These are phyloP conservation scores for Dictyostelium brefeldianum DNA, from an alignment of 78 protist species.

Conservation along the genomic window DNA sequence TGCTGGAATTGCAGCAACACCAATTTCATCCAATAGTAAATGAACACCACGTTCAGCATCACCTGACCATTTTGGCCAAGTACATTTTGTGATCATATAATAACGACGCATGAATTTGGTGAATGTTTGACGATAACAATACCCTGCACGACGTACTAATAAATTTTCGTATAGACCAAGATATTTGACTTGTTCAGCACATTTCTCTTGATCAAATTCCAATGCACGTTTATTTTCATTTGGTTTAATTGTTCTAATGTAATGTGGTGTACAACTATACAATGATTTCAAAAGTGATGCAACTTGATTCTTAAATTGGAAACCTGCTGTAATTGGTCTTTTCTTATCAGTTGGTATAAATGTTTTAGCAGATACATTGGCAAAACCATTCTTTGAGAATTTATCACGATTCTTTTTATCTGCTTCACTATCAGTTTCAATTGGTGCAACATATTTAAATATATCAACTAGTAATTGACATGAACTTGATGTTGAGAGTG, in stretches of 20 bases:
- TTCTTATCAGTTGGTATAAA: conserved; percentile 69
- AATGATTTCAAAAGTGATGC: conserved; percentile 70
- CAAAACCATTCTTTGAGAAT: conserved; percentile 37
- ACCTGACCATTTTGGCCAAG: conserved; percentile 88
- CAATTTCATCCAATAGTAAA: conserved; percentile 10
- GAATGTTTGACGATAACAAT: conserved; percentile 89
- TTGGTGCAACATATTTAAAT: conserved; percentile 37
- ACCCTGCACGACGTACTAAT: conserved; percentile 94
- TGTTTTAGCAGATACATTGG: conserved; percentile 29
- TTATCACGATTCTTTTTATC: conserved; percentile 42
- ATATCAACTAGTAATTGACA: conserved; percentile 6
- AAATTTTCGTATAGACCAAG: conserved; percentile 94
- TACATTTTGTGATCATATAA: conserved; percentile 80
- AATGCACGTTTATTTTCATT: conserved; percentile 65
- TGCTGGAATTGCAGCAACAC: neutral
- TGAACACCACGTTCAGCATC: conserved; percentile 44
- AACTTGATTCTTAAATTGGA: conserved; percentile 84
- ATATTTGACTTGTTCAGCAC: conserved; percentile 81
- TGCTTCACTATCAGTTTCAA: conserved; percentile 1
- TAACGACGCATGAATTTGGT: conserved; percentile 89
- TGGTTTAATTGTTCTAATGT: conserved; percentile 82
- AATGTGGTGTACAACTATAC: conserved; percentile 75
- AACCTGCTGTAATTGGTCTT: conserved; percentile 89
- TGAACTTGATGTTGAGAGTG: conserved; percentile 19
- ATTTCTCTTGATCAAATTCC: conserved; percentile 55